These are phyloP conservation scores for Pulveroboletus sp. DNA, from an alignment of 768 basidiomycete species.

Conservation along the genomic window DNA sequence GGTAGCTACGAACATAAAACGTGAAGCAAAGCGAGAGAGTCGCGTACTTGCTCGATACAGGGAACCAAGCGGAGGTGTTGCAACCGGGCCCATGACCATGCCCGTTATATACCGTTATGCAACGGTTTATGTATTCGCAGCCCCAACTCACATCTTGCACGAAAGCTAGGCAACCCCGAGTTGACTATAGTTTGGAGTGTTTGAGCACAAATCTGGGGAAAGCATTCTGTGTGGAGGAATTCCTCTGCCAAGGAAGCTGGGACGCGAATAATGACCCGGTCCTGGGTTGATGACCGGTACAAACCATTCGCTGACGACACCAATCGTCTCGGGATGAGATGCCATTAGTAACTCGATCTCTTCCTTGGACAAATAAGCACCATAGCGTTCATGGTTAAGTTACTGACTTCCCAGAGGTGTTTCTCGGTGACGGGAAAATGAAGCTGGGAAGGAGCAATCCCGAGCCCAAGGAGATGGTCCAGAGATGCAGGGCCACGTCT, in stretches of 20 bases:
- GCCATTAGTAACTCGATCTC: conserved; percentile 57
- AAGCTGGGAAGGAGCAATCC: conserved; percentile 55
- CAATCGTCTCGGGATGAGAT: conserved; percentile 52
- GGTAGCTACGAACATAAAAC: conserved; percentile 11
- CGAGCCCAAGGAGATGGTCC: conserved; percentile 49
- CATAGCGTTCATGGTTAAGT: conserved; percentile 53
- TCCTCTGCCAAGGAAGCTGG: conserved; percentile 60
- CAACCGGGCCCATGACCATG: neutral
- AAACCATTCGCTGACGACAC: conserved; percentile 65
- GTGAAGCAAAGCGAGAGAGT: conserved; percentile 4
- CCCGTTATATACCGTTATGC: too few species aligned
- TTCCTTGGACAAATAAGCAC: too few species aligned
- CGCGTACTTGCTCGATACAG: conserved; percentile 13
- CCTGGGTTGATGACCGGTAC: conserved; percentile 52
- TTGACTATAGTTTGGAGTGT: too few species aligned
- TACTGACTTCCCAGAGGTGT: conserved; percentile 54
- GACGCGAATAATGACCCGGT: conserved; percentile 55
- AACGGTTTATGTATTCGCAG: too few species aligned
- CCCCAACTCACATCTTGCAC: too few species aligned
- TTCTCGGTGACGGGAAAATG: conserved; percentile 49
- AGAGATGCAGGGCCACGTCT: conserved; percentile 41
- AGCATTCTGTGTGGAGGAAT: conserved; percentile 68
- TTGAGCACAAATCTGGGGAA: too few species aligned
- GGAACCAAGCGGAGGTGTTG: too few species aligned
- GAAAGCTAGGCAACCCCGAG: too few species aligned